Evolutionary conservation across 2,329 filamentous ascomycete genomes (phyloP).

Genomic region (Colletotrichum liriopes): DNA sequence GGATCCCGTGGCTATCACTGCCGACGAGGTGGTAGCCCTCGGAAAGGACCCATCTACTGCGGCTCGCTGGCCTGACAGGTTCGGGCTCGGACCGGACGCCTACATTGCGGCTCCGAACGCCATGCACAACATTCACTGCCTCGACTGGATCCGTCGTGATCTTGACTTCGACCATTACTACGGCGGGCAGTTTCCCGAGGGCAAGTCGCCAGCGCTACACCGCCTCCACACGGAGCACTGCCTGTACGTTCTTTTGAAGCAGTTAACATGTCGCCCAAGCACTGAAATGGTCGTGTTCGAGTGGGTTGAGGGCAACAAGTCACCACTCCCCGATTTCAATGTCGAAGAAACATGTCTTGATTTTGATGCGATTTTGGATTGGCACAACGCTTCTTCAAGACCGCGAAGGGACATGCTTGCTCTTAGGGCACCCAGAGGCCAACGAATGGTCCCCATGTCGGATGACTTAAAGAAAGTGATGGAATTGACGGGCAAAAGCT

Average conservation of each 20-base stretch:
- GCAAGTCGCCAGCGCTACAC: background rate
- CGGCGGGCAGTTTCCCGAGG: background rate
- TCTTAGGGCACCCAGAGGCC: background rate
- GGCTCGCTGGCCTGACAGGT: background rate
- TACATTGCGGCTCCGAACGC: background rate
- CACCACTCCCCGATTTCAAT: background rate
- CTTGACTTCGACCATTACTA: background rate
- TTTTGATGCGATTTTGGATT: background rate
- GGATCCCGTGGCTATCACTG: background rate
- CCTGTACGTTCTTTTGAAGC: background rate
- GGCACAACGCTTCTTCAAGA: conserved; percentile 1
- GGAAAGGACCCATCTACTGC: background rate
- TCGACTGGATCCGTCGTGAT: background rate
- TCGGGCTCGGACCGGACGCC: background rate
- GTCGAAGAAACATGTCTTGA: background rate
- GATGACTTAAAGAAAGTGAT: background rate
- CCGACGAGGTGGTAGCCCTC: background rate
- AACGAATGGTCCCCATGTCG: background rate
- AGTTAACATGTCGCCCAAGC: background rate
- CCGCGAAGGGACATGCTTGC: background rate
- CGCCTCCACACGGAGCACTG: background rate
- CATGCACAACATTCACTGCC: background rate
- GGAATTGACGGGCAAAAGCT: background rate
- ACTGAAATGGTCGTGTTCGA: background rate
- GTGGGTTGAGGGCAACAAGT: background rate